Evolutionary conservation across 2,329 filamentous ascomycete genomes (phyloP).

Genomic region (Aspergillus glaucus): DNA sequence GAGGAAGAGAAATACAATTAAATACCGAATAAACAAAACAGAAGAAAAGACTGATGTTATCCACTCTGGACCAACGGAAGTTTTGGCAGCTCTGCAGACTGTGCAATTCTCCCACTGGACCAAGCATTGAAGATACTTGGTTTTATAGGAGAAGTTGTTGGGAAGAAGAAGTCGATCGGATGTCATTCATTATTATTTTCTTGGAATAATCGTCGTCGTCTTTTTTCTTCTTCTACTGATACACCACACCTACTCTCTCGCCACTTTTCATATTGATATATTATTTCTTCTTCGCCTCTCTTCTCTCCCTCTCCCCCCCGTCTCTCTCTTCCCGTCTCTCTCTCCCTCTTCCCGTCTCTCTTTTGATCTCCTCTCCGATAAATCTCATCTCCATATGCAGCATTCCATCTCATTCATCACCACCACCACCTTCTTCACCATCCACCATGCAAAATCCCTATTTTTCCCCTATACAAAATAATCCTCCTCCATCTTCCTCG

Average conservation of each 20-base stretch:
- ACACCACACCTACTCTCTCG: background rate
- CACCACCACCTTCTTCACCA: too few relatives aligned
- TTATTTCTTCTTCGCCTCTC: constrained; percentile 5
- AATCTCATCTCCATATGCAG: background rate
- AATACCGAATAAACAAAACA: background rate
- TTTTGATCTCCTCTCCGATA: background rate
- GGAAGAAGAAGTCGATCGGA: too few relatives aligned
- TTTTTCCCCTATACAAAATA: constrained; percentile 20
- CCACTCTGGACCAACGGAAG: constrained; percentile 1
- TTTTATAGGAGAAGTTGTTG: too few relatives aligned
- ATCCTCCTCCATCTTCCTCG: background rate
- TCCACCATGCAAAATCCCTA: constrained; percentile 29
- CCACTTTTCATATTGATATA: background rate
- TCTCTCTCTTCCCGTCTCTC: background rate
- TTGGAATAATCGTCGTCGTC: background rate
- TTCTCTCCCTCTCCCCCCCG: too few relatives aligned
- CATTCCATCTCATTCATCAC: background rate
- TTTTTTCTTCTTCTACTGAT: background rate
- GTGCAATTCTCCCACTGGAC: background rate
- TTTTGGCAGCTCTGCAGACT: background rate
- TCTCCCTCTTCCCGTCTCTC: background rate
- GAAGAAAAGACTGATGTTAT: background rate
- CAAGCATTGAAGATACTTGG: too few relatives aligned
- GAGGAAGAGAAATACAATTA: constrained; percentile 2
- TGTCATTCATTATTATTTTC: too few relatives aligned